Percentiles rank a stretch among this genome's conserved stretches.
Evolutionary conservation across 202 grass and related monocot species (phyloP).

Genomic region (Zoysia matrella): DNA sequence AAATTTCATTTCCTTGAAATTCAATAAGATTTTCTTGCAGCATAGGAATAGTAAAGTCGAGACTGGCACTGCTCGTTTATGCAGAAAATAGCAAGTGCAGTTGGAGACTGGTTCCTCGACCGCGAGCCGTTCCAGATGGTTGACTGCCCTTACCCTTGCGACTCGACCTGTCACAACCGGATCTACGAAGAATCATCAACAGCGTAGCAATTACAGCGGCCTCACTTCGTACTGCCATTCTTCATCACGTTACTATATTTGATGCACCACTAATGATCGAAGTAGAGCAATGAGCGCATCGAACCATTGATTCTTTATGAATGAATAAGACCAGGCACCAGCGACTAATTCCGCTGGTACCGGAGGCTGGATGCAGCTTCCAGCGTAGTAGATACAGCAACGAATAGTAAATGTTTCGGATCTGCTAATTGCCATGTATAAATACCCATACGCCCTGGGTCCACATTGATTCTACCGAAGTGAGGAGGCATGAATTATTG

Average conservation of each 20-base stretch:
- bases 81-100: conserved; percentile 55
- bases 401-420: too few relatives aligned
- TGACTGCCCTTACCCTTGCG: conserved; percentile 78
- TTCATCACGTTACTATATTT: too few relatives aligned
- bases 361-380: conserved; percentile 4
- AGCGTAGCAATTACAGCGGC: conserved; percentile 62
- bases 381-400: background rate
- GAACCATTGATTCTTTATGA: conserved; percentile 29
- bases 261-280: conserved; percentile 1
- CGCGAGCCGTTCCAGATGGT: conserved; percentile 52
- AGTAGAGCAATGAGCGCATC: background rate
- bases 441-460: too few relatives aligned
- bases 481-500: too few relatives aligned
- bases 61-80: background rate
- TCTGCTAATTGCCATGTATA: too few relatives aligned
- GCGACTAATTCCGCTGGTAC: background rate
- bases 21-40: background rate
- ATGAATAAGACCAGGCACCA: conserved; percentile 25
- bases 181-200: too few relatives aligned
- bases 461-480: too few relatives aligned
- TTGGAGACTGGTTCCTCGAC: conserved; percentile 75
- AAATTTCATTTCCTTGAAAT: background rate
- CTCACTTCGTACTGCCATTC: too few relatives aligned
- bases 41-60: background rate
- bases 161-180: conserved; percentile 49